A percentile compares a stretch with the other conserved stretches of the same genome.
phyloP scores from a whole-genome alignment of 192 early-diverging fungal genomes.

The Dimargaris xerosporica region DNA sequence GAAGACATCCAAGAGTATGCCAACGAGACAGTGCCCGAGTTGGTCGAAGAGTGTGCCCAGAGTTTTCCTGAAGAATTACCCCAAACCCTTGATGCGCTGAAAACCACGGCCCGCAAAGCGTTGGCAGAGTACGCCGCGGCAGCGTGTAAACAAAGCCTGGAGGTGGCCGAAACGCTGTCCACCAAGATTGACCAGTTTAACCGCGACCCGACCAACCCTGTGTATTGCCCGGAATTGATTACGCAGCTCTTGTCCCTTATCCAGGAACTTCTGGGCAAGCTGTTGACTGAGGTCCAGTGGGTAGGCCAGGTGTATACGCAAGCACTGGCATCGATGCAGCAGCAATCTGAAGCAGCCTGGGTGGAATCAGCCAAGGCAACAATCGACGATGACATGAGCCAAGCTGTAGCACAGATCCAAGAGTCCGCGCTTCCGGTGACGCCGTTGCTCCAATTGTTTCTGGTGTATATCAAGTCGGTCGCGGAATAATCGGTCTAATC shows the following conservation, averaged over 20 bases:
- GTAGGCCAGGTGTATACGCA: background rate
- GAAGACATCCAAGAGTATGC: background rate
- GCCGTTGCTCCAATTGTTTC: background rate
- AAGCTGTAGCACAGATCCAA: background rate
- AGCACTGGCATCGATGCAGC: background rate
- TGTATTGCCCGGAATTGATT: background rate
- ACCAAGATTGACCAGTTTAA: constrained; percentile 2
- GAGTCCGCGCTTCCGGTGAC: background rate
- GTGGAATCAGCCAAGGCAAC: too few relatives aligned
- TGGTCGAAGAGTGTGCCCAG: background rate
- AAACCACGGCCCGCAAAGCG: background rate
- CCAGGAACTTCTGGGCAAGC: background rate
- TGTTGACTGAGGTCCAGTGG: constrained; percentile 4
- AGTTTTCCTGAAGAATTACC: too few relatives aligned
- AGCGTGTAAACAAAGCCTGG: background rate
- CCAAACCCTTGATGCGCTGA: background rate
- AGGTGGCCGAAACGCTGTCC: background rate
- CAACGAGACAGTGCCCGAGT: background rate
- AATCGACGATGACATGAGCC: background rate
- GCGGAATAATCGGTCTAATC: background rate
- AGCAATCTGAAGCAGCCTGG: background rate
- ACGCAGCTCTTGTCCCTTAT: background rate
- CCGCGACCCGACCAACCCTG: background rate
- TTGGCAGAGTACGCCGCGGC: constrained; percentile 8
- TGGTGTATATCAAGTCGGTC: constrained; percentile 9